Conservation (phyloP, 306 rosid species). For the Calophaca sinica region DNA sequence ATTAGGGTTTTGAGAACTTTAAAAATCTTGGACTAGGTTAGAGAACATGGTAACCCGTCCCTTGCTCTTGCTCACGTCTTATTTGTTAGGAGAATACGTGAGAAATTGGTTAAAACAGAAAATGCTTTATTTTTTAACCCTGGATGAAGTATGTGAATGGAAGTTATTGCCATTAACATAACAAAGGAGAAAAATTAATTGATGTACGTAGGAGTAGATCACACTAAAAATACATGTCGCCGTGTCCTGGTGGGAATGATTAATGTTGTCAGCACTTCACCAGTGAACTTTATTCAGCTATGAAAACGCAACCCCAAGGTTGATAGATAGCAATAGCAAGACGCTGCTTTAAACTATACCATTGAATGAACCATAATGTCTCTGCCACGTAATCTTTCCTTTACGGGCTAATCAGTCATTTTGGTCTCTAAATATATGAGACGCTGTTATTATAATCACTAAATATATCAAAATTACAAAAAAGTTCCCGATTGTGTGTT, state of each 20-base stretch:
- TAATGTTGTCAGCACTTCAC: not conserved
- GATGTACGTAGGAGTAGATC: not conserved
- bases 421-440: too few relatives aligned
- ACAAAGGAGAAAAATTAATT: not conserved
- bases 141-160: not conserved
- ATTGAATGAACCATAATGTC: not conserved
- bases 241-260: constrained; percentile 4
- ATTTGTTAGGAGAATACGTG: too few relatives aligned
- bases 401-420: too few relatives aligned
- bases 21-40: too few relatives aligned
- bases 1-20: too few relatives aligned
- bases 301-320: not conserved
- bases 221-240: not conserved
- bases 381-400: not conserved
- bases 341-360: not conserved
- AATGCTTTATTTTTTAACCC: not conserved
- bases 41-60: too few relatives aligned
- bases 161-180: not conserved
- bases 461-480: too few relatives aligned
- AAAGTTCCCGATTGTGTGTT: too few relatives aligned
- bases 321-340: not conserved
- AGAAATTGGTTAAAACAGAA: too few relatives aligned
- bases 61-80: too few relatives aligned
- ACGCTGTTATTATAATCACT: too few relatives aligned
- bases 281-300: not conserved